Conservation (phyloP, 2,329 filamentous ascomycete species). For the Penicillium sp. region DNA sequence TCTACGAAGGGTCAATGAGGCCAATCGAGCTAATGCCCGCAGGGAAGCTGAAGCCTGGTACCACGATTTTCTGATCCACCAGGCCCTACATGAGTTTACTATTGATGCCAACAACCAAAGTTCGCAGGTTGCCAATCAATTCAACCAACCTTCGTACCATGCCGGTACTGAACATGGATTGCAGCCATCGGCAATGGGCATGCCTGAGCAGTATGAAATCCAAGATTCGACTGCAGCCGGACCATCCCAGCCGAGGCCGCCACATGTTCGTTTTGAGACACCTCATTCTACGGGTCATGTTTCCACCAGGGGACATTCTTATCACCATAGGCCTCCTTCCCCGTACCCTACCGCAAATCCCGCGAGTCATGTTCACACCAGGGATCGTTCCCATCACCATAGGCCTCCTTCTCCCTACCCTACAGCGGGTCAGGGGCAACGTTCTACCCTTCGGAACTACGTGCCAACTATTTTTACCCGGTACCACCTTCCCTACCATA, state of each 20-base stretch:
- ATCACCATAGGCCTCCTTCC: not conserved
- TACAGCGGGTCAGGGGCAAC: too few relatives aligned
- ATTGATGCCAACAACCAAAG: not conserved
- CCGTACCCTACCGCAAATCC: not conserved
- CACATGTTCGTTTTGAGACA: not conserved
- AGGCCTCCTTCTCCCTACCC: not conserved
- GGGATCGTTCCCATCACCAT: not conserved
- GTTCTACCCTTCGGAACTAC: not conserved
- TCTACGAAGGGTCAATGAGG: not conserved
- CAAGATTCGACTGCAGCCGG: not conserved
- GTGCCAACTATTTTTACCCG: too few relatives aligned
- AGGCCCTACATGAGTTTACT: not conserved
- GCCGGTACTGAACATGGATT: too few relatives aligned
- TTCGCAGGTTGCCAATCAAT: not conserved
- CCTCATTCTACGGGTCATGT: not conserved
- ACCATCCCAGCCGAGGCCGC: not conserved
- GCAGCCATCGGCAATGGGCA: not conserved
- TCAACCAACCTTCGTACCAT: not conserved
- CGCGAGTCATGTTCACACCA: not conserved
- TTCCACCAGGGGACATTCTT: not conserved
- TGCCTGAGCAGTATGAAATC: not conserved
- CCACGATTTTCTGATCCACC: too few relatives aligned
- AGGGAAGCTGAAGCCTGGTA: not conserved
- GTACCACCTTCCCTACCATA: too few relatives aligned
- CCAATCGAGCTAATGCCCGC: not conserved